These are phyloP conservation scores for Ilex aquifolium DNA, from an alignment of 257 asterid species.

Conservation along the genomic window DNA sequence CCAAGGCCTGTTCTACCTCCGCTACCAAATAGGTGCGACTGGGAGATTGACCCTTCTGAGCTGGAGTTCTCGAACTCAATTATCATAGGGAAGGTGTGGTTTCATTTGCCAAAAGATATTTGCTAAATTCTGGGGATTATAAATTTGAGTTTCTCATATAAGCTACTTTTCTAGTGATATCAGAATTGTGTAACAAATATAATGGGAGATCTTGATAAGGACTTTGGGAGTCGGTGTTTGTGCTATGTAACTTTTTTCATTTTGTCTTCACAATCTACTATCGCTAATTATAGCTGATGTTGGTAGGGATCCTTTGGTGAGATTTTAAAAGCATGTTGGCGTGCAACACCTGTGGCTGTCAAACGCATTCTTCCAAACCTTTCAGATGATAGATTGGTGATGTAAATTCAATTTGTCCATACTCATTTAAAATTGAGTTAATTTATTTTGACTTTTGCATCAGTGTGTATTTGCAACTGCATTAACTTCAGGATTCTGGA, in stretches of 20 bases:
- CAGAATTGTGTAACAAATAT: too few relatives aligned
- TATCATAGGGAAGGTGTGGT: constrained; percentile 77
- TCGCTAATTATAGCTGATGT: constrained; percentile 26
- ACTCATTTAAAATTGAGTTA: constrained; percentile 1
- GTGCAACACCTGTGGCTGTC: constrained; percentile 97
- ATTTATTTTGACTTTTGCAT: not conserved
- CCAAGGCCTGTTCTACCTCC: constrained; percentile 90
- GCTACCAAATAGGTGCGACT: constrained; percentile 91
- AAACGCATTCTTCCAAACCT: constrained; percentile 97
- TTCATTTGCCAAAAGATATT: constrained; percentile 1
- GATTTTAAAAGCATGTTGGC: constrained; percentile 90
- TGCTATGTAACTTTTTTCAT: not conserved
- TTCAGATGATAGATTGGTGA: constrained; percentile 89
- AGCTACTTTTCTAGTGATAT: too few relatives aligned
- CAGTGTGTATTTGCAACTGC: too few relatives aligned
- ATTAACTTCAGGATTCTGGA: too few relatives aligned
- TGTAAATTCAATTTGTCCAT: constrained; percentile 41
- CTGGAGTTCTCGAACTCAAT: constrained; percentile 71
- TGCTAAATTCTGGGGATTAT: not conserved
- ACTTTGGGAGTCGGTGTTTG: not conserved
- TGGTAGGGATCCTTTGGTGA: constrained; percentile 97
- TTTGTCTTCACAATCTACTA: constrained; percentile 16
- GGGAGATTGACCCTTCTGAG: constrained; percentile 94
- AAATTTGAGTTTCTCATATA: too few relatives aligned
- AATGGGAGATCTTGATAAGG: too few relatives aligned